Evolutionary conservation across 306 rosid species (phyloP), one percentile per base, ranked within the genome.

Genomic region (Arachis stenosperma): DNA sequence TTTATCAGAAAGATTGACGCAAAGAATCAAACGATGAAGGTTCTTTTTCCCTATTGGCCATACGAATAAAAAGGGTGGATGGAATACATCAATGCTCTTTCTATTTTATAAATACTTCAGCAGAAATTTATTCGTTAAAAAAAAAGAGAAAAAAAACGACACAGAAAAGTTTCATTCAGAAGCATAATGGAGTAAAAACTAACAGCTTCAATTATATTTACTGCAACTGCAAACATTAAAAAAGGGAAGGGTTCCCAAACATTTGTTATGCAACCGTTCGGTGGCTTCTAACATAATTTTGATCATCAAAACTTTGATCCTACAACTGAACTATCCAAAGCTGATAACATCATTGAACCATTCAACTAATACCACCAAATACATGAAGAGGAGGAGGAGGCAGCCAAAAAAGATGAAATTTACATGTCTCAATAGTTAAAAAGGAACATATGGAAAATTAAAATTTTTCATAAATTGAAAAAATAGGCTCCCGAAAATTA

Each of bases 401-500:
- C 75, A 76, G 80, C 82, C 81, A 86, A 86, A 88, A 83, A 84
- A 82, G 76, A 79, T 76, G 77, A 83, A 87, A 82, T 65, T 79
- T 88, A 89, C 92, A 87, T 60, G 86, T 91, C 89, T 85, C 81
- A 64, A 80, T 66, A 81, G 60, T 79, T 79, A 81, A 74, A 71
- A 86, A 72, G 63, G 66, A 62, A 75, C 75, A 81, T 64, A 76
- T 69, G 70, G 75, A 83, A 84, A 69, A 76, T 81, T 73, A 70
- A 79, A 79, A 78, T 48, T 79, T 79, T 82, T 78, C 71, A 79
- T 74, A 74, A 87, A 79, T 71, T 63, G 70, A 47, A 69, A 73
- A 82, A 81, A 79, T 61, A 79, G 57, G 63, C 48, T 74, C 88
- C 84, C 73, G 81, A 84, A 85, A 81, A 78, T 89, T 75, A 76